Evolutionary conservation across 202 grass and related monocot species (phyloP).

Genomic region (Musa balbisiana): DNA sequence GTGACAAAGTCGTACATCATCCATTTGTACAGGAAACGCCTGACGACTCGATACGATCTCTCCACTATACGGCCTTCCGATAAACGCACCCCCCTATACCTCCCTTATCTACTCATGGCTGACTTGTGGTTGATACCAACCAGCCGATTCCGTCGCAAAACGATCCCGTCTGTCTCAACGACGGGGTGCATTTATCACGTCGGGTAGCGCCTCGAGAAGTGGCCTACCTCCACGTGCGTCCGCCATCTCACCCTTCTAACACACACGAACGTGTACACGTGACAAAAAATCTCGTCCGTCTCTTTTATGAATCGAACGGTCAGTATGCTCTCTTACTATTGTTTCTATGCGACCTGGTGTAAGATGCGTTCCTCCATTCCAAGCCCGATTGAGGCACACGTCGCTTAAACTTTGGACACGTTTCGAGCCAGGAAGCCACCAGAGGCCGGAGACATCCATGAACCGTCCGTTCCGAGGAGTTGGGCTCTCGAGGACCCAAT

Average conservation of each 20-base stretch:
- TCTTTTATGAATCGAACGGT: neutral
- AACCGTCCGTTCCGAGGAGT: neutral
- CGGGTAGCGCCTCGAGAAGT: neutral
- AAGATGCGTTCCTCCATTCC: neutral
- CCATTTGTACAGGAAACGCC: no score
- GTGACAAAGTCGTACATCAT: no score
- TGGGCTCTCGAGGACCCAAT: neutral
- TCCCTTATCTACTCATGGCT: no score
- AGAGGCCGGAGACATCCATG: neutral
- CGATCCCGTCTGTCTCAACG: no score
- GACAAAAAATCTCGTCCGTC: neutral
- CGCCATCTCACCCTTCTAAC: neutral
- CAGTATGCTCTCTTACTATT: neutral
- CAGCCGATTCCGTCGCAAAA: no score
- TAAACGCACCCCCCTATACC: no score
- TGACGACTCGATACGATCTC: no score
- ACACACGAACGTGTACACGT: neutral
- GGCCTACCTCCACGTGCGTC: neutral
- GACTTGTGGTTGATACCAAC: no score
- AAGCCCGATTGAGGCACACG: neutral
- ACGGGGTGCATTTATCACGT: neutral
- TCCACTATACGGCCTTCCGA: no score
- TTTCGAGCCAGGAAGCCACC: neutral
- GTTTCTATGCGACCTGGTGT: no score
- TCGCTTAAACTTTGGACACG: neutral